phyloP scores from a whole-genome alignment of 129 eudicot genomes.

The Calendula officinalis region DNA sequence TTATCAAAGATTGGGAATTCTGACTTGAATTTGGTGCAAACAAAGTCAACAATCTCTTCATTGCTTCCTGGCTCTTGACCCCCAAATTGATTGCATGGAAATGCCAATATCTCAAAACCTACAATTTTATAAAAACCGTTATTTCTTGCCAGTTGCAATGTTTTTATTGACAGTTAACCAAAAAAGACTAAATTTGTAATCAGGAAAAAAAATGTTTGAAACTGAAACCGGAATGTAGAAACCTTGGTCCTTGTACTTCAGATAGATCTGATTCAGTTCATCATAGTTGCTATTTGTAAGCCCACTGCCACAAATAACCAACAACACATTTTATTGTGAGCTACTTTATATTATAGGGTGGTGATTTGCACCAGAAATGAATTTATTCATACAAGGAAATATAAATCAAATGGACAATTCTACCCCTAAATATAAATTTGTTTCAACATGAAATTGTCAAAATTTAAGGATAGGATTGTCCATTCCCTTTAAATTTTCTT shows the following conservation, averaged over 20 bases:
- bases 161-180: too few species aligned
- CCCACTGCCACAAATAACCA: slow-evolving; percentile 58
- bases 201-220: too few species aligned
- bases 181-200: too few species aligned
- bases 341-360: too few species aligned
- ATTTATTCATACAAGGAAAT: too few species aligned
- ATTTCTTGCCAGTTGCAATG: too few species aligned
- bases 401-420: too few species aligned
- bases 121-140: neutral
- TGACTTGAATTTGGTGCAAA: slow-evolving; percentile 83
- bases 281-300: slow-evolving; percentile 78
- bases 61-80: slow-evolving; percentile 85
- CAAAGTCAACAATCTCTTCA: slow-evolving; percentile 71
- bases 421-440: too few species aligned
- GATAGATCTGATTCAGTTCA: slow-evolving; percentile 74
- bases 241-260: slow-evolving; percentile 84
- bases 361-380: too few species aligned
- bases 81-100: slow-evolving; percentile 95
- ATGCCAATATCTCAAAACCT: slow-evolving; percentile 90
- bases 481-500: too few species aligned
- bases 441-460: too few species aligned
- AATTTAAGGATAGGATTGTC: too few species aligned
- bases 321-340: slow-evolving; percentile 9
- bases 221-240: slow-evolving; percentile 17
- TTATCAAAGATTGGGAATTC: slow-evolving; percentile 84